These are phyloP conservation scores for Aspergillus cristatus DNA, from an alignment of 495 filamentous ascomycete genomes.

Conservation along the genomic window DNA sequence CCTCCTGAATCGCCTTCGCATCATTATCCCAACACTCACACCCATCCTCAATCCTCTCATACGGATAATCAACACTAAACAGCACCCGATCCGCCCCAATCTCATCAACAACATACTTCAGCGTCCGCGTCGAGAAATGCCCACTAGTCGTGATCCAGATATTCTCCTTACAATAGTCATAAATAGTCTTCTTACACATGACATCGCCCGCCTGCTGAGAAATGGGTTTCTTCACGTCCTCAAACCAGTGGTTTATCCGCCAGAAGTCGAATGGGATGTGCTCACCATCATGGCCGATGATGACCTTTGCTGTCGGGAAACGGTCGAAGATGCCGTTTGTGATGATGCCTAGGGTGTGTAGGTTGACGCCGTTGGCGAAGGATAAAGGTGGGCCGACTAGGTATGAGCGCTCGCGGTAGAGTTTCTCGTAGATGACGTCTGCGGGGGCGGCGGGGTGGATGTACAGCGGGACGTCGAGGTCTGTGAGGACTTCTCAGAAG, in stretches of 20 bases:
- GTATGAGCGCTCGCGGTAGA: conserved; percentile 14
- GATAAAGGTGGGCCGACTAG: conserved; percentile 23
- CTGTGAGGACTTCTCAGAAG: conserved; percentile 38
- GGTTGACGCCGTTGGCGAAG: conserved; percentile 27
- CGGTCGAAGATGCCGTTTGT: conserved; percentile 32
- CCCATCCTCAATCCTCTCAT: conserved; percentile 29
- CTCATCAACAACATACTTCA: conserved; percentile 21
- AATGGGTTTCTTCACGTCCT: conserved; percentile 24
- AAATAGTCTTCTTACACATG: conserved; percentile 27
- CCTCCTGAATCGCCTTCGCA: conserved; percentile 6
- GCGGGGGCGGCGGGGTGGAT: conserved; percentile 37
- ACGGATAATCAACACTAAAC: conserved; percentile 23
- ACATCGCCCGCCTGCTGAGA: conserved; percentile 7
- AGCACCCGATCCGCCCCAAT: conserved; percentile 16
- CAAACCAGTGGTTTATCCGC: conserved; percentile 42
- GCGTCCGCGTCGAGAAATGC: conserved; percentile 37
- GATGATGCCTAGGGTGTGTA: conserved; percentile 32
- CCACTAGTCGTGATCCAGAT: conserved; percentile 49
- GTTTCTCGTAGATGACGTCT: conserved; percentile 17
- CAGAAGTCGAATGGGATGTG: conserved; percentile 47
- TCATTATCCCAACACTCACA: conserved; percentile 31
- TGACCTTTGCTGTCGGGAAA: conserved; percentile 39
- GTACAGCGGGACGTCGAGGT: conserved; percentile 48
- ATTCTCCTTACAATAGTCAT: conserved; percentile 41
- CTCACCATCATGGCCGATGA: conserved; percentile 51